These are phyloP conservation scores for Daldinia decipiens DNA, from an alignment of 495 filamentous ascomycete species.

Conservation along the genomic window DNA sequence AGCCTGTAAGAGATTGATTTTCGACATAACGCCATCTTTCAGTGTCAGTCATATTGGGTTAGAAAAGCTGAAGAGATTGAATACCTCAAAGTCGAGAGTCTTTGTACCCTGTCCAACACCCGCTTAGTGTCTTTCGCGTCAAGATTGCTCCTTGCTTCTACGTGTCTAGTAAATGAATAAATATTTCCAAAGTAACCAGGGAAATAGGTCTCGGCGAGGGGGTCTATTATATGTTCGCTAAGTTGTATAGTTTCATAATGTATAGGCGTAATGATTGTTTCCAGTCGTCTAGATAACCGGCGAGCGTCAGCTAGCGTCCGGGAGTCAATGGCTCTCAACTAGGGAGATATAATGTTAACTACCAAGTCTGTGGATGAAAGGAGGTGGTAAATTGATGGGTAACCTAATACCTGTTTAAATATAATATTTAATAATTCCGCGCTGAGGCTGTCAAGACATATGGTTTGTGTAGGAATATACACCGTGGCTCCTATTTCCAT, in stretches of 20 bases:
- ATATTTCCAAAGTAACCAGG: slow-evolving; percentile 32
- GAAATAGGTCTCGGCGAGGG: slow-evolving; percentile 26
- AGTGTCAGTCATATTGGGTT: slow-evolving; percentile 6
- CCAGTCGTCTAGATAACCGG: slow-evolving; percentile 40
- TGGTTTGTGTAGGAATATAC: background rate
- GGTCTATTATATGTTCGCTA: slow-evolving; percentile 36
- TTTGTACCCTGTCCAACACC: slow-evolving; percentile 35
- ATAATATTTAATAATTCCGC: slow-evolving; percentile 44
- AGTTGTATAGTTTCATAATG: slow-evolving; percentile 41
- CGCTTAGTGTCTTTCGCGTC: slow-evolving; percentile 31
- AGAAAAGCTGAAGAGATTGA: background rate
- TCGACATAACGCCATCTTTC: slow-evolving; percentile 43
- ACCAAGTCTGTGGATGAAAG: background rate
- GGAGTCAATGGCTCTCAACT: slow-evolving; percentile 40
- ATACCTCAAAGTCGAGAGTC: slow-evolving; percentile 45
- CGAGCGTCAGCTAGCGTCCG: slow-evolving; percentile 34
- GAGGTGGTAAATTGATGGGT: background rate
- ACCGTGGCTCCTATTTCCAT: slow-evolving; percentile 25
- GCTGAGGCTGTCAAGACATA: slow-evolving; percentile 41
- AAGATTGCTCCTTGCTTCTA: slow-evolving; percentile 39
- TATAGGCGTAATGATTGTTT: slow-evolving; percentile 44
- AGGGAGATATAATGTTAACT: slow-evolving; percentile 13
- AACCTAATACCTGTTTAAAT: slow-evolving; percentile 40
- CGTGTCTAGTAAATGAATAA: slow-evolving; percentile 41
- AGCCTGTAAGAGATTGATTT: slow-evolving; percentile 14